These are phyloP conservation scores for Lantana camara DNA, from an alignment of 257 asterid species.

Conservation along the genomic window DNA sequence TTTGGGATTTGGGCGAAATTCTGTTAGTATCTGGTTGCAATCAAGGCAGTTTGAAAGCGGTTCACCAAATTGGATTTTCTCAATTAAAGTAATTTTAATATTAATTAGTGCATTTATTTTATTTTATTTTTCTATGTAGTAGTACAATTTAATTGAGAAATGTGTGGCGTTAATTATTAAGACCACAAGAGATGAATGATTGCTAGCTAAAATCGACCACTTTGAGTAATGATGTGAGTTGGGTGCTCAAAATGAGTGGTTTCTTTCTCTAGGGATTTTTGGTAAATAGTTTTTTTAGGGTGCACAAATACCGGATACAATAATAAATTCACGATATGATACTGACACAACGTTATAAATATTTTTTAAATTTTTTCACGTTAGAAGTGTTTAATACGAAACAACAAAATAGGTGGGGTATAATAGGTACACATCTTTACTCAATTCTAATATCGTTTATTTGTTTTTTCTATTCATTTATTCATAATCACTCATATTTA, in stretches of 20 bases:
- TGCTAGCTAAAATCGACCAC: slow-evolving; percentile 28
- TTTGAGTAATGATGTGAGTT: slow-evolving; percentile 30
- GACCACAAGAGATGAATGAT: slow-evolving; percentile 36
- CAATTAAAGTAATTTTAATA: slow-evolving; percentile 5
- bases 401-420: too few species aligned
- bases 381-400: too few species aligned
- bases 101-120: neutral
- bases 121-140: neutral
- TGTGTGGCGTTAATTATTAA: slow-evolving; percentile 44
- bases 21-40: slow-evolving; percentile 22
- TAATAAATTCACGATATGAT: too few species aligned
- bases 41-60: slow-evolving; percentile 29
- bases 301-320: too few species aligned
- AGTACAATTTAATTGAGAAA: slow-evolving; percentile 21
- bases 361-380: too few species aligned
- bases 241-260: slow-evolving; percentile 30
- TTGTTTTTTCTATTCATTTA: too few species aligned
- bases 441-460: too few species aligned
- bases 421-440: too few species aligned
- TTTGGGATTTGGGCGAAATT: slow-evolving; percentile 21
- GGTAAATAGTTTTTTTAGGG: neutral
- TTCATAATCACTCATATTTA: too few species aligned
- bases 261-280: neutral
- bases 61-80: slow-evolving; percentile 35
- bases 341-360: too few species aligned